phyloP scores from a whole-genome alignment of 2,329 filamentous ascomycete species.

The Curvularia hawaiiensis region DNA sequence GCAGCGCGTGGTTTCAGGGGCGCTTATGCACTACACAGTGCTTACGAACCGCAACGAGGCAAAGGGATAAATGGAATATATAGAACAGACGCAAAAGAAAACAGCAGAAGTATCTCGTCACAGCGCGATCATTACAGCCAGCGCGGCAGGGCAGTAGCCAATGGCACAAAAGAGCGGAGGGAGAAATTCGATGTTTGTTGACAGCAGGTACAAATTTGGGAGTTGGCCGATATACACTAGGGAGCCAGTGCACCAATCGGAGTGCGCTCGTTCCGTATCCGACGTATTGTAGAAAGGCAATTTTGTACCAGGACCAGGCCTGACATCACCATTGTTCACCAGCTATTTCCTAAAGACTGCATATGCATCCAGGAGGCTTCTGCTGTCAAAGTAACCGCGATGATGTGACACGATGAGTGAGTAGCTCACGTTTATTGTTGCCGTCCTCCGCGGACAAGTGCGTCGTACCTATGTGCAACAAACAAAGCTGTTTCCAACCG shows the following conservation, averaged over 20 bases:
- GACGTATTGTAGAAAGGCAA: not conserved
- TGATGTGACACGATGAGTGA: not conserved
- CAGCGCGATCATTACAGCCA: constrained; percentile 14
- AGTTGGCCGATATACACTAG: constrained; percentile 15
- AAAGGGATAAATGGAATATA: constrained; percentile 1
- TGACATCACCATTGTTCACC: not conserved
- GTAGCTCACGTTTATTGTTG: constrained; percentile 58
- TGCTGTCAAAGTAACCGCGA: not conserved
- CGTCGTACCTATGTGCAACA: constrained; percentile 62
- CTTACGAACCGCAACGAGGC: not conserved
- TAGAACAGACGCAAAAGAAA: not conserved
- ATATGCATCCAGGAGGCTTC: not conserved
- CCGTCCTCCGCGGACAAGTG: constrained; percentile 63
- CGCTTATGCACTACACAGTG: constrained; percentile 1
- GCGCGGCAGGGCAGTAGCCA: constrained; percentile 8
- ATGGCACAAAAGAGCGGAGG: constrained; percentile 10
- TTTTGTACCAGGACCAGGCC: not conserved
- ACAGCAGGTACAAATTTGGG: constrained; percentile 19
- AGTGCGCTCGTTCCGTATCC: constrained; percentile 4
- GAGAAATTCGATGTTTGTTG: constrained; percentile 29
- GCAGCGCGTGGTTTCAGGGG: constrained; percentile 24
- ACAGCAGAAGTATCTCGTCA: constrained; percentile 12
- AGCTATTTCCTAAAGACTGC: not conserved
- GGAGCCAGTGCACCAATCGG: constrained; percentile 11
- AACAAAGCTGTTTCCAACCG: constrained; percentile 53